These are phyloP conservation scores for Microstroma glucosiphilum DNA, from an alignment of 1,284 basidiomycete species.

Conservation along the genomic window DNA sequence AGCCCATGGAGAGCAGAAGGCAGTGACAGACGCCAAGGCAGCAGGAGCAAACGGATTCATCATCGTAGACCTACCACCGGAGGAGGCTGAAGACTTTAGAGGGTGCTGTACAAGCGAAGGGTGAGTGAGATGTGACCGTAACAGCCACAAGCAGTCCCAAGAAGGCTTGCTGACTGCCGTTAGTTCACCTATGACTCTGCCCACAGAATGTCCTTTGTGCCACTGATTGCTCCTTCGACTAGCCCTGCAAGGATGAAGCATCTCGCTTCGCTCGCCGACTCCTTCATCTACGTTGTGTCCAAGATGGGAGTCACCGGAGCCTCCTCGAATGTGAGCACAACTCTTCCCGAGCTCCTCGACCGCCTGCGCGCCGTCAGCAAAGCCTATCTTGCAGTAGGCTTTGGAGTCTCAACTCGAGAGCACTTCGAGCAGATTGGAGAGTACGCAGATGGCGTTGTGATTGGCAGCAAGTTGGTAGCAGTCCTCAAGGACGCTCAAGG, in stretches of 20 bases:
- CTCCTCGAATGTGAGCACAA: slow-evolving; percentile 60
- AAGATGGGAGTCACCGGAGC: slow-evolving; percentile 98
- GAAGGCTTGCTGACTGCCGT: neutral
- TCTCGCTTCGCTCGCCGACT: slow-evolving; percentile 84
- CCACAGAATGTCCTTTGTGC: slow-evolving; percentile 86
- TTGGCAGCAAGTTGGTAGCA: slow-evolving; percentile 78
- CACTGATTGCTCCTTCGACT: slow-evolving; percentile 90
- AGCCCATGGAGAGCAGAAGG: slow-evolving; percentile 88
- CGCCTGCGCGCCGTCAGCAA: slow-evolving; percentile 55
- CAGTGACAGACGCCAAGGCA: slow-evolving; percentile 76
- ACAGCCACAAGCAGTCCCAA: neutral
- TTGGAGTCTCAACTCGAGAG: slow-evolving; percentile 85
- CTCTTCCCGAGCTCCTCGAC: slow-evolving; percentile 47
- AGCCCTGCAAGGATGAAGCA: slow-evolving; percentile 79
- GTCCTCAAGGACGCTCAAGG: slow-evolving; percentile 62
- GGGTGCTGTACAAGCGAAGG: slow-evolving; percentile 72
- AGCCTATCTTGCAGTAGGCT: slow-evolving; percentile 87
- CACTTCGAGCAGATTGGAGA: slow-evolving; percentile 82
- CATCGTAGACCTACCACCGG: slow-evolving; percentile 93
- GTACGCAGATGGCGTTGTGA: slow-evolving; percentile 81
- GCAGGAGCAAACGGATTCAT: slow-evolving; percentile 97
- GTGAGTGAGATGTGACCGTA: slow-evolving; percentile 60
- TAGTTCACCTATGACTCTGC: neutral
- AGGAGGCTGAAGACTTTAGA: slow-evolving; percentile 86
- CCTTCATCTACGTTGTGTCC: slow-evolving; percentile 81